These are phyloP conservation scores for Sanghuangporus baumii DNA, from an alignment of 1,284 basidiomycete species.

Conservation along the genomic window DNA sequence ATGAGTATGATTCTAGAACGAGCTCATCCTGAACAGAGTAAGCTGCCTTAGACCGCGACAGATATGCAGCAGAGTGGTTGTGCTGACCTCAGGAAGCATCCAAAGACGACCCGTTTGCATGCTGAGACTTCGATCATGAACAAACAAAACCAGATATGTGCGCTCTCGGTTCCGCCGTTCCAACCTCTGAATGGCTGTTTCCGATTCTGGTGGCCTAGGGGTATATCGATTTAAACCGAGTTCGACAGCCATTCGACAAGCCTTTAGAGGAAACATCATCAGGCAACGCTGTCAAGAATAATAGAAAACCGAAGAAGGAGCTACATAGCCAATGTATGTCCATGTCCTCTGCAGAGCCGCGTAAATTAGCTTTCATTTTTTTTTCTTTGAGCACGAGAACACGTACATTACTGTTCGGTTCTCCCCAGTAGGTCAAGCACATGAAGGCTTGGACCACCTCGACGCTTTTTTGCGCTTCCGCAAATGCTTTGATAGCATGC, in stretches of 20 bases:
- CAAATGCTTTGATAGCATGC: constrained; percentile 68
- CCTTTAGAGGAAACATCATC: constrained; percentile 34
- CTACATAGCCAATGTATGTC: constrained; percentile 78
- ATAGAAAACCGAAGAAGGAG: constrained; percentile 22
- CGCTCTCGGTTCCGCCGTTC: constrained; percentile 78
- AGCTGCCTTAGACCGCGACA: constrained; percentile 8
- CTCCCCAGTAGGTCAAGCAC: constrained; percentile 83
- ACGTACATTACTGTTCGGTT: constrained; percentile 67
- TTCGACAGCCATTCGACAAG: constrained; percentile 82
- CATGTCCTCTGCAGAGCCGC: constrained; percentile 55
- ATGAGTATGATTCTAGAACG: constrained; percentile 55
- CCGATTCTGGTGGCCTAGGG: constrained; percentile 44
- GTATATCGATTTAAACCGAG: constrained; percentile 68
- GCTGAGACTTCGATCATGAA: constrained; percentile 76
- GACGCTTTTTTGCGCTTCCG: constrained; percentile 68
- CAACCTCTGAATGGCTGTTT: constrained; percentile 55
- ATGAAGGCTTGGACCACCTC: constrained; percentile 82
- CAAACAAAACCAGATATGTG: constrained; percentile 76
- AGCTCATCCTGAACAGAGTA: constrained; percentile 46
- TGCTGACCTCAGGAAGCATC: constrained; percentile 69
- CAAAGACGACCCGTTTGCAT: constrained; percentile 78
- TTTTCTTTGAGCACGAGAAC: background rate
- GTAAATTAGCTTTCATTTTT: background rate
- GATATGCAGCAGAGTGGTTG: background rate
- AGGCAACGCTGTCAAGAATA: constrained; percentile 16